A percentile compares a stretch with the other conserved stretches of the same genome.
Conservation (phyloP, 306 rosid genomes). For the Prosopis cineraria region DNA sequence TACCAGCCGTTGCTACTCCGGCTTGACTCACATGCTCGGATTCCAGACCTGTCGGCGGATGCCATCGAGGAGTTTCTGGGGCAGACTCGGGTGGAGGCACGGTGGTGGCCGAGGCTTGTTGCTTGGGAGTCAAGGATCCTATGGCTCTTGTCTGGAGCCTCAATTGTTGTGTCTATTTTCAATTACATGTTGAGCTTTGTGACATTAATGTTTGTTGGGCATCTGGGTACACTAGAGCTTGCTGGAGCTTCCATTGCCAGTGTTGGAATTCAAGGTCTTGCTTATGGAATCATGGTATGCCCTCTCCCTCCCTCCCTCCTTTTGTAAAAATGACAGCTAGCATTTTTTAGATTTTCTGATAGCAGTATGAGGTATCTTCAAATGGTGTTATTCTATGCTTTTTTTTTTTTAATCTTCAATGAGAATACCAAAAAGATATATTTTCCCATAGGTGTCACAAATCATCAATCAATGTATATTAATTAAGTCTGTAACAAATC, state of each 20-base stretch:
- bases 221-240: slow-evolving; percentile 43
- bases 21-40: slow-evolving; percentile 37
- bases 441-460: no score
- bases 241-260: slow-evolving; percentile 11
- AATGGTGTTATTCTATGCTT: not conserved
- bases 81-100: not conserved
- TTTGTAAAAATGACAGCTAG: not conserved
- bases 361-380: not conserved
- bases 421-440: not conserved
- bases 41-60: slow-evolving; percentile 47
- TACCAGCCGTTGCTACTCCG: slow-evolving; percentile 28
- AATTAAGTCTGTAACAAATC: not conserved
- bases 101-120: slow-evolving; percentile 43
- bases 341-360: not conserved
- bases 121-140: slow-evolving; percentile 77
- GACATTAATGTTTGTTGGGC: slow-evolving; percentile 64
- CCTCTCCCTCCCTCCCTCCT: not conserved
- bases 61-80: not conserved
- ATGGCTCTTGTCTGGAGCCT: slow-evolving; percentile 57
- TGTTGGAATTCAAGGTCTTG: slow-evolving; percentile 50
- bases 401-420: not conserved
- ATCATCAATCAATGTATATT: no score
- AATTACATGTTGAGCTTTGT: slow-evolving; percentile 45
- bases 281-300: slow-evolving; percentile 16
- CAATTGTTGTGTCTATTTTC: slow-evolving; percentile 41